phyloP scores from a whole-genome alignment of 495 filamentous ascomycete genomes.

The Aspergillus sparsus region DNA sequence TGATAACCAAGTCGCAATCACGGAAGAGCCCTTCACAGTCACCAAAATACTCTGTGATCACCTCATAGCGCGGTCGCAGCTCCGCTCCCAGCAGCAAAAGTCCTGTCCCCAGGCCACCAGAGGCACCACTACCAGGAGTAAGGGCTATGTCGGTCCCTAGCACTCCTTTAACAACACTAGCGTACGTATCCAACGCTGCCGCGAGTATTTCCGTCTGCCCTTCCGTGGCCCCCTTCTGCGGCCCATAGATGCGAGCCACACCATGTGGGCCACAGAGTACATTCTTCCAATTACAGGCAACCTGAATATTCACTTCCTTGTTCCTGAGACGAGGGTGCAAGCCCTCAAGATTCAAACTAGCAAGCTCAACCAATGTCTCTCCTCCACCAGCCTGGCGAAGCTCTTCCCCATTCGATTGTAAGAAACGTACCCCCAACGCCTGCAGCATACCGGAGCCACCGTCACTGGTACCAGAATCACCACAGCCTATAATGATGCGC shows the following conservation, averaged over 20 bases:
- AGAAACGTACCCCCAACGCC: constrained; percentile 10
- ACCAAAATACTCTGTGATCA: constrained; percentile 15
- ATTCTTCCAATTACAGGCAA: constrained; percentile 19
- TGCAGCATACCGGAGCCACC: constrained; percentile 18
- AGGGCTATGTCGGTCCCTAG: constrained; percentile 7
- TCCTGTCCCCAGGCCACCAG: constrained; percentile 16
- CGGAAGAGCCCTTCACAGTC: constrained; percentile 1
- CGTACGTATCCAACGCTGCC: constrained; percentile 7
- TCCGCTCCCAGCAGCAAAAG: constrained; percentile 15
- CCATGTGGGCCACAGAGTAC: constrained; percentile 16
- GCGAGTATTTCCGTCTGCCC: constrained; percentile 10
- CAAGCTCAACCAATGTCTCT: constrained; percentile 6
- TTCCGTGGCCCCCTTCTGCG: constrained; percentile 13
- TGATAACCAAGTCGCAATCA: constrained; percentile 15
- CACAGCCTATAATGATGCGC: constrained; percentile 17
- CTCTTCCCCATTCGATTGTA: constrained; percentile 2
- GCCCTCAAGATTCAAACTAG: constrained; percentile 3
- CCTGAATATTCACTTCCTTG: constrained; percentile 11
- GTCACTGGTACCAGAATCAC: constrained; percentile 18
- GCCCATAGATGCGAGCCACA: constrained; percentile 15
- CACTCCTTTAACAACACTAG: constrained; percentile 6
- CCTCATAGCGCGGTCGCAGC: constrained; percentile 18
- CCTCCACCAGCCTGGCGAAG: constrained; percentile 10
- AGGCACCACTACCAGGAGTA: constrained; percentile 18
- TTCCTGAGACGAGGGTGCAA: constrained; percentile 12